These are phyloP conservation scores for Blastocrithidia nonstop DNA, from an alignment of 208 protist species.

Conservation along the genomic window DNA sequence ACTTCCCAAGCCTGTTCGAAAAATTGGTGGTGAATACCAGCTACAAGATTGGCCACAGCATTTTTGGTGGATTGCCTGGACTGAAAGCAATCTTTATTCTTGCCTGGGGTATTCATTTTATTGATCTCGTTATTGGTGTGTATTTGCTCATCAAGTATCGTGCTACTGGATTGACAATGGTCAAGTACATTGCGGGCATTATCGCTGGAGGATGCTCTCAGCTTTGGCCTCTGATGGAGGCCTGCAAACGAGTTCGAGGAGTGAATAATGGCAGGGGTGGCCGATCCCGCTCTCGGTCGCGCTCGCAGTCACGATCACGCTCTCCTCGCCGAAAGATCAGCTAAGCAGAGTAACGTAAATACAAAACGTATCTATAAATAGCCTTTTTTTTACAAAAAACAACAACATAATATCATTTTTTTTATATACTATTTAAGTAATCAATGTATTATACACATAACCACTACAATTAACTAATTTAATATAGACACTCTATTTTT, in stretches of 20 bases:
- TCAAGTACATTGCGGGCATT: constrained; percentile 23
- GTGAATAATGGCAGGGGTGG: constrained; percentile 4
- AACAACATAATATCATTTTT: no score
- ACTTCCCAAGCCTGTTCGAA: constrained; percentile 17
- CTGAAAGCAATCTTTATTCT: constrained; percentile 16
- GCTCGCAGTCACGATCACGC: no score
- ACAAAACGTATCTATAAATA: no score
- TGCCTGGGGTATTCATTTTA: constrained; percentile 31
- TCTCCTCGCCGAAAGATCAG: no score
- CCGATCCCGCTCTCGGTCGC: neutral
- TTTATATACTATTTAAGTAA: no score
- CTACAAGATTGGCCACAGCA: constrained; percentile 10
- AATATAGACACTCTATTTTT: no score
- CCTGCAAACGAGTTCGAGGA: constrained; percentile 12
- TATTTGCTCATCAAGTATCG: constrained; percentile 27
- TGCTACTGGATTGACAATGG: constrained; percentile 8
- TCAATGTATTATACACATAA: no score
- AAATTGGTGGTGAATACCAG: constrained; percentile 17
- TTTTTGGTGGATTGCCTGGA: constrained; percentile 17
- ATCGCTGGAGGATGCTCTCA: constrained; percentile 27
- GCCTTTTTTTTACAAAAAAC: no score
- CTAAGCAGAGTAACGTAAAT: no score
- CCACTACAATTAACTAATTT: no score
- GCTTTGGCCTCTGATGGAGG: constrained; percentile 20
- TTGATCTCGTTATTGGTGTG: constrained; percentile 31